Evolutionary conservation across 1,284 basidiomycete species (phyloP), one percentile per base, ranked within the genome.

Genomic region (Cronartium quercuum): DNA sequence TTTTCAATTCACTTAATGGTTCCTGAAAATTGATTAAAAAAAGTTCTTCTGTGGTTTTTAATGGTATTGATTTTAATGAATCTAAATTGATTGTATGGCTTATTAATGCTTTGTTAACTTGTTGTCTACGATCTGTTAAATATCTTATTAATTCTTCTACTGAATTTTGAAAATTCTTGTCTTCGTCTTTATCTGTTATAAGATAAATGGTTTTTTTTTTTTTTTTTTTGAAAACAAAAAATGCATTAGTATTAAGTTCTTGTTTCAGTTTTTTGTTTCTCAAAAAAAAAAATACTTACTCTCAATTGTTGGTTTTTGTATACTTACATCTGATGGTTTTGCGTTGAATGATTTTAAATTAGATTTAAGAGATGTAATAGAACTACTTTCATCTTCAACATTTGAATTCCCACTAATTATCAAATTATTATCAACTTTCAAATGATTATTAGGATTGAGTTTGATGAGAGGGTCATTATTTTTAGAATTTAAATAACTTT

Each of bases 121-220:
- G 92, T 21, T 91, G 91, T 6, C 94, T 87, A 15, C 91, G 87
- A 79, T 94, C 92, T 2, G 91, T 89, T 2, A 96, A 86, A 81
- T 83, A 85, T 55, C 83, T 83, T 75, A 85, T 82, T 10, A 85
- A 80, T 34, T 83, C 83, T 76, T 85, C 84, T 41, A 85, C 78
- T 0, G 83, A 82, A 12, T 78, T 77, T 18, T 40, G 10, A 24
- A 61, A 75, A 61, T 51, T 38, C 3, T 34, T 2, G 57, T 71
- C 55, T 42, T 68, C 18, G 34, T 29, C 29, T 5, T 29, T 6
- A 51, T 24, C 44, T 55, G 37, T 29, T 51, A 12, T 12, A 51
- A n/a, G 44, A n/a, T 29, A 24, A 65, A 61, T 5, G 40, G 4
- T 10, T 51, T 37, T 7, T 21, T 42, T 10, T 42, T 1, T 35